Base-by-base conservation (phyloP, 768 basidiomycete species). In the Amanita fuliginea region DNA sequence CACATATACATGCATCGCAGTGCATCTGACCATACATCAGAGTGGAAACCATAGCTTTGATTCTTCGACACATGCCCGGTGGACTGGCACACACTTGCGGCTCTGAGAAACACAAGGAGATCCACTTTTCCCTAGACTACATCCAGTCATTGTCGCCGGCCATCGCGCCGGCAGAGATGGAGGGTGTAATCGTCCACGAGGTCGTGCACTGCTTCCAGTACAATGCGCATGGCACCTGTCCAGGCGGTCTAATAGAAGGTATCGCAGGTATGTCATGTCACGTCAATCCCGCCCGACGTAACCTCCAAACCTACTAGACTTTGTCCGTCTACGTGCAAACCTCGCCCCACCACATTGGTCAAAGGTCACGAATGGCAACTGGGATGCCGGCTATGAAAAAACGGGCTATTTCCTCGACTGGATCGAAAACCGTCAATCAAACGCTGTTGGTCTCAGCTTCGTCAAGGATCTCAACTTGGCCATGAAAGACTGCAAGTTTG, bases 151-250 rank as follows among this genome's bases (percentile, higher is more conserved):
- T 28, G 46, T 64, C 62, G 30, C 58, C 59, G 11, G 48, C 65
- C 51, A 66, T 70, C 35, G 70, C 76, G 47, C 58, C 64, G 24
- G 72, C 82, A 42, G 86, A 90, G 64, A 80, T 88, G 43, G 54
- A 66, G 36, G 87, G 86, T 3, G 84, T 88, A 3, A 67, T 90
- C 3, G 67, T 74, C 32, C 86, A 86, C 59, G 85, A 90, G 64
- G 73, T 83, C 59, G 86, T 86, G 5, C 87, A 90, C 54, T 88
- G 83, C 58, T 89, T 73, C 60, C 87, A 89, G 58, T 76, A 79
- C 62, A 72, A 85, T 56, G 83, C 73, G 1, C 58, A 66, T 19
- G 79, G 69, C 21, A 75, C 72, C 37, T 81, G 76, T 55, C 83
- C 84, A 0, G 74, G 76, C 1, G 87, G 87, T 1, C 65, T 91